Base-by-base conservation (phyloP, 2,329 filamentous ascomycete genomes). In the Lasiodiplodia sp. region DNA sequence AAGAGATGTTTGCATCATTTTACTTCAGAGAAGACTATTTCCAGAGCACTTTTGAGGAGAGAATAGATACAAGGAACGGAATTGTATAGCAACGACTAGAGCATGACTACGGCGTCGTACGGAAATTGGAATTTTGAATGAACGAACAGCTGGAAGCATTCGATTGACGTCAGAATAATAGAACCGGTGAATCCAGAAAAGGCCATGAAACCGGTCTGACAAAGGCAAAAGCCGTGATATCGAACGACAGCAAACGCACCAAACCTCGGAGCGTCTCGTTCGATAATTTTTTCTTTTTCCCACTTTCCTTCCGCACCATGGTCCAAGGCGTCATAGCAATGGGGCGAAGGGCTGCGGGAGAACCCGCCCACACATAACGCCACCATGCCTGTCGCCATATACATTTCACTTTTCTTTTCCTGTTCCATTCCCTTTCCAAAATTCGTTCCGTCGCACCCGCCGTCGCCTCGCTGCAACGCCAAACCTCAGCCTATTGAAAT, bases 51-150 rank as follows among this genome's bases (percentile, higher is more conserved):
- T 18, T 53, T 28, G 28, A 28, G 53, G 7, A 34, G 53, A 37
- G 25, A 37, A n/a, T 21, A 38, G n/a, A 52, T 10, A n/a, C 28
- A 40, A n/a, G 38, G 47, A 52, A 28, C 55, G 52, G 60, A 12
- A 40, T 38, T 64, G 12, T 64, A 21, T 38, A 64, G 44, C 60
- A 52, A 63, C 44, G 44, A 63, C 40, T 64, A 64, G 47, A 64
- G 60, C 60, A 64, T 64, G 40, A 38, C 37, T 16, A 34, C 12
- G 60, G 60, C 60, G 60, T 47, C 47, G 28, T 38, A 52, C 21
- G 47, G 60, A 51, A 31, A 18, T 37, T 38, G 60, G 47, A 52
- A 21, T 63, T 64, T 52, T 52, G 44, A 64, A 64, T 64, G n/a
- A 52, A 64, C 52, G n/a, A 38, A 63, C 11, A 37, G 53, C 10